These are phyloP conservation scores for Pichia californica DNA, from an alignment of 805 yeast genomes.

Conservation along the genomic window DNA sequence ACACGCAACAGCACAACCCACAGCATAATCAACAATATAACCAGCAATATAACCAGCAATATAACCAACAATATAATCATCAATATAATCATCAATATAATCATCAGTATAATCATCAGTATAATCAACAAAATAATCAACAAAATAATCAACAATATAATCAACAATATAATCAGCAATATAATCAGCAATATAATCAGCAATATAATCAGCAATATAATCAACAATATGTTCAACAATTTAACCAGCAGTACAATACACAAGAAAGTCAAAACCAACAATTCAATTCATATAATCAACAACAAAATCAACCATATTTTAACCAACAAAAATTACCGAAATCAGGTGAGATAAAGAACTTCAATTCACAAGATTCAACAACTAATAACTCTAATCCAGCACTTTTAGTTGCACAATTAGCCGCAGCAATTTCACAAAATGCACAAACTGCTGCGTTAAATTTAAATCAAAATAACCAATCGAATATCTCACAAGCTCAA, in stretches of 20 bases:
- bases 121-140: not conserved
- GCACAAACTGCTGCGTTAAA: not conserved
- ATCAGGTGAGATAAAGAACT: too few species aligned
- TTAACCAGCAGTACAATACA: conserved; percentile 4
- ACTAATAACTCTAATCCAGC: conserved; percentile 6
- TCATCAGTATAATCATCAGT: conserved; percentile 7
- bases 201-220: conserved; percentile 3
- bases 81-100: conserved; percentile 6
- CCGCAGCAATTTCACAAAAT: conserved; percentile 5
- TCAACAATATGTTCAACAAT: conserved; percentile 5
- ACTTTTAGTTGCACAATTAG: conserved; percentile 13
- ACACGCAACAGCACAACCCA: not conserved
- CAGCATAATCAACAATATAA: not conserved
- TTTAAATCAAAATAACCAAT: too few species aligned
- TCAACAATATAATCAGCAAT: conserved; percentile 6
- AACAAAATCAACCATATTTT: conserved; percentile 2
- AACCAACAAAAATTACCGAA: not conserved
- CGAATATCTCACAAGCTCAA: too few species aligned
- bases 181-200: conserved; percentile 1
- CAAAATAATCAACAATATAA: conserved; percentile 1
- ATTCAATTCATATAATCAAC: conserved; percentile 7
- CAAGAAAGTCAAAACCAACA: conserved; percentile 2
- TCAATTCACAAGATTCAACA: not conserved
- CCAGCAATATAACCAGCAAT: conserved; percentile 3
- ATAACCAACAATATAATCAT: conserved; percentile 5